Evolutionary conservation across 192 early-diverging fungal genomes (phyloP).

Genomic region (Backusella westeae): DNA sequence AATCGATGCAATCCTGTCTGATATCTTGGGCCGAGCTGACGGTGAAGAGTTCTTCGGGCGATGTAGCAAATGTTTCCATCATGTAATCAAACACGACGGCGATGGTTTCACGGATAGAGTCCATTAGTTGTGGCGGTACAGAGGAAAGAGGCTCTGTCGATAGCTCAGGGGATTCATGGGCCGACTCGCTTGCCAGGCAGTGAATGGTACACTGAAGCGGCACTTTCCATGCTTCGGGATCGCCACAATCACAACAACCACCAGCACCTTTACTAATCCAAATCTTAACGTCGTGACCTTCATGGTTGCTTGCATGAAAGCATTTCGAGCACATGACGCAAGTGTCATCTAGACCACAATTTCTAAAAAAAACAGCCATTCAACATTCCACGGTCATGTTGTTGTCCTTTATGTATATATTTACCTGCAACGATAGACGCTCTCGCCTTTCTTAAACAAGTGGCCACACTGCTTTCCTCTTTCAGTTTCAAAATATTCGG

Average conservation of each 20-base stretch:
- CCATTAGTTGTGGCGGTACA: conserved; percentile 59
- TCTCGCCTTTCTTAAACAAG: conserved; percentile 91
- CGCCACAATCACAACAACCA: conserved; percentile 99
- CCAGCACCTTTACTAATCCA: conserved; percentile 77
- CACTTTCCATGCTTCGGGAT: conserved; percentile 93
- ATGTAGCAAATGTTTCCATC: conserved; percentile 76
- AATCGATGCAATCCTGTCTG: conserved; percentile 12
- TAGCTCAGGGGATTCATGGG: background rate
- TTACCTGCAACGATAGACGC: conserved; percentile 90
- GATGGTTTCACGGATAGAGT: conserved; percentile 77
- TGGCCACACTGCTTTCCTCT: conserved; percentile 90
- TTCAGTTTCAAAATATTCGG: conserved; percentile 69
- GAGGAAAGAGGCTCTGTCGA: conserved; percentile 9
- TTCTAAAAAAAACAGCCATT: conserved; percentile 47
- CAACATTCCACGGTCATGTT: background rate
- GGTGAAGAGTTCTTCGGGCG: conserved; percentile 31
- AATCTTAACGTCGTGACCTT: conserved; percentile 91
- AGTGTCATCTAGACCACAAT: conserved; percentile 94
- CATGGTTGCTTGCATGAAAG: conserved; percentile 90
- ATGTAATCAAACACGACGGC: conserved; percentile 89
- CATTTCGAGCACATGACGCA: conserved; percentile 94
- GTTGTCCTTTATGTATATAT: background rate
- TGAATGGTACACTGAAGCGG: conserved; percentile 88
- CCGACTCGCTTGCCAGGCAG: conserved; percentile 25
- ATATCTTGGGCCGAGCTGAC: background rate